phyloP scores from a whole-genome alignment of 768 basidiomycete species.

The Termitomyces sp. region DNA sequence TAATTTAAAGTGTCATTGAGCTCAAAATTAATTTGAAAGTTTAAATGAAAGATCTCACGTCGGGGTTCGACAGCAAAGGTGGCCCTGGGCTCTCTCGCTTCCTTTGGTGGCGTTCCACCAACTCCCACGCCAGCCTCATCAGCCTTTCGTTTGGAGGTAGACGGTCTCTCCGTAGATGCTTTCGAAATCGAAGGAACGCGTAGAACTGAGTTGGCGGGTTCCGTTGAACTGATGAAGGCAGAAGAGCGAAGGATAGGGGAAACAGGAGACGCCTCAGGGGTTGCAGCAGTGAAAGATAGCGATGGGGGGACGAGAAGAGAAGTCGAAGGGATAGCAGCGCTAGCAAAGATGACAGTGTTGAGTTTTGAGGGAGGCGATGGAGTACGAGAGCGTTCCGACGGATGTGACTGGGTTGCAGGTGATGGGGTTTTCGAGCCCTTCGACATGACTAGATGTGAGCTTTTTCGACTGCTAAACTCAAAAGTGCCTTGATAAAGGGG shows the following conservation, averaged over 20 bases:
- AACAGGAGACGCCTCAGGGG: conserved; percentile 34
- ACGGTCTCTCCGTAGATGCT: conserved; percentile 24
- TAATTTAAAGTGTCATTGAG: conserved; percentile 19
- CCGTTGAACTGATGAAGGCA: conserved; percentile 21
- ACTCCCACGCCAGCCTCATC: conserved; percentile 58
- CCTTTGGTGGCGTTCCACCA: conserved; percentile 58
- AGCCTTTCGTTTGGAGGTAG: conserved; percentile 58
- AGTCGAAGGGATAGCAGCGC: conserved; percentile 21
- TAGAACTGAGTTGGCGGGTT: conserved; percentile 23
- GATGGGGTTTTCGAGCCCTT: conserved; percentile 7
- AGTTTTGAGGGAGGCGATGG: conserved; percentile 23
- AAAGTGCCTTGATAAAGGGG: conserved; percentile 11
- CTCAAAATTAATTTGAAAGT: conserved; percentile 9
- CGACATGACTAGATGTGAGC: conserved; percentile 14
- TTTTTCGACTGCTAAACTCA: conserved; percentile 12
- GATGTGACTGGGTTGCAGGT: conserved; percentile 16
- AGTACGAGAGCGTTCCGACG: conserved; percentile 15
- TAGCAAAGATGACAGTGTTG: conserved; percentile 18
- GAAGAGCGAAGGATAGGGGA: conserved; percentile 21
- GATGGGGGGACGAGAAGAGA: conserved; percentile 32
- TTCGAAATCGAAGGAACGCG: conserved; percentile 24
- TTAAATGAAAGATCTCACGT: conserved; percentile 38
- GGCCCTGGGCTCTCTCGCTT: conserved; percentile 42
- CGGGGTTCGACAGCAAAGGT: conserved; percentile 63
- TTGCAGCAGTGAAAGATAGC: conserved; percentile 35